These are phyloP conservation scores for Diplodia scrobiculata DNA, from an alignment of 2,329 filamentous ascomycete genomes.

Conservation along the genomic window DNA sequence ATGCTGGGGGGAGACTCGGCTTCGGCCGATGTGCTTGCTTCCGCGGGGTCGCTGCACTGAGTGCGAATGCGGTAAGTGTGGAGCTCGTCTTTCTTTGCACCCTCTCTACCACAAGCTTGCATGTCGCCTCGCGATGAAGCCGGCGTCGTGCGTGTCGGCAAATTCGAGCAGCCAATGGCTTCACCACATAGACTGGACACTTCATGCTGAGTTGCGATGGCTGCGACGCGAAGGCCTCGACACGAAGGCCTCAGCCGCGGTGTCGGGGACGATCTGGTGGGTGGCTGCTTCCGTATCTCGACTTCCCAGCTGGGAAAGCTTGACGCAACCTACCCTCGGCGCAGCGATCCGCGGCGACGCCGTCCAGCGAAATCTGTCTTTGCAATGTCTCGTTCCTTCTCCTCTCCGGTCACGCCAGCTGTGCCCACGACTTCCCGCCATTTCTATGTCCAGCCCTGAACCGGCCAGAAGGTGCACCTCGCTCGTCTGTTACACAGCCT, in stretches of 20 bases:
- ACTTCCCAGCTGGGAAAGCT: not conserved
- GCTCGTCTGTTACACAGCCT: not conserved
- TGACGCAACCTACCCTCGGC: not conserved
- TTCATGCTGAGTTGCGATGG: not conserved
- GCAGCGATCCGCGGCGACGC: not conserved
- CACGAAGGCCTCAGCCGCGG: not conserved
- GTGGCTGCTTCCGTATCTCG: not conserved
- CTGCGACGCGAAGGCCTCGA: not conserved
- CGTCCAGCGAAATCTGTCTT: not conserved
- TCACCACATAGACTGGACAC: not conserved
- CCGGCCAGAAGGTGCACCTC: constrained; percentile 18
- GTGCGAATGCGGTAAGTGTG: not conserved
- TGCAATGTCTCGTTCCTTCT: constrained; percentile 20
- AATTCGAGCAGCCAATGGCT: not conserved
- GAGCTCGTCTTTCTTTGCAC: no score
- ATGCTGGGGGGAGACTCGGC: not conserved
- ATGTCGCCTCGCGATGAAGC: not conserved
- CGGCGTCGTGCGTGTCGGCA: not conserved
- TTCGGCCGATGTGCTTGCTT: not conserved
- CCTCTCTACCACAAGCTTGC: not conserved
- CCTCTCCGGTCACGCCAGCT: not conserved
- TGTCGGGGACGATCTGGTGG: not conserved
- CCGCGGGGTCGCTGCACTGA: not conserved
- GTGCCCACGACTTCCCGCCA: constrained; percentile 21
- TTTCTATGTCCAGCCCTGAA: not conserved